Evolutionary conservation across 176 grass and related monocot species (phyloP).

Genomic region (Carex kokanica): DNA sequence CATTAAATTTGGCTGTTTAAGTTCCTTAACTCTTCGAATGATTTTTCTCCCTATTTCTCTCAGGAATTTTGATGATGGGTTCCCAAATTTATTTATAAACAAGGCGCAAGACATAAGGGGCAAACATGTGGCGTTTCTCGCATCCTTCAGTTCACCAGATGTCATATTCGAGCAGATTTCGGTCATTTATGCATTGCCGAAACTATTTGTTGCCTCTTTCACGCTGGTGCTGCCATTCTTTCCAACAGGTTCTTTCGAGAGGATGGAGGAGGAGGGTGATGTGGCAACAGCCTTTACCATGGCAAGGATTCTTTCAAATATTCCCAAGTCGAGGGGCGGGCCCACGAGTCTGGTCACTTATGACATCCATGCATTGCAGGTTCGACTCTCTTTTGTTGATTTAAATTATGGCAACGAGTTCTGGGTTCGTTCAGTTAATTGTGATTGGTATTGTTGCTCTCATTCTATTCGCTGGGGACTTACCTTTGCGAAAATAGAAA

Average conservation of each 20-base stretch:
- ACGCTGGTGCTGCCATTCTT: constrained; percentile 94
- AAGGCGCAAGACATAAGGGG: constrained; percentile 79
- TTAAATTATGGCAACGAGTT: neutral
- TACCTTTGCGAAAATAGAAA: neutral
- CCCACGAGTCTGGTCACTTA: constrained; percentile 91
- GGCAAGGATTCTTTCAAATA: constrained; percentile 77
- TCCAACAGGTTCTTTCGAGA: constrained; percentile 90
- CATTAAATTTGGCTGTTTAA: neutral
- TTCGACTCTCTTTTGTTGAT: constrained; percentile 23
- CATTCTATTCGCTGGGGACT: neutral
- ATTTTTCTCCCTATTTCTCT: neutral
- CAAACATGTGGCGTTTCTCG: constrained; percentile 95
- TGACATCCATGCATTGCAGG: constrained; percentile 95
- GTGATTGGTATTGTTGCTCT: neutral
- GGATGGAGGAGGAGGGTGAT: constrained; percentile 95
- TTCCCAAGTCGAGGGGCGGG: constrained; percentile 84
- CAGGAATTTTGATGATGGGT: constrained; percentile 89
- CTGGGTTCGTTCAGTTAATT: neutral
- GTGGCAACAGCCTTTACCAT: constrained; percentile 94
- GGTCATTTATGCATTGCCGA: constrained; percentile 84
- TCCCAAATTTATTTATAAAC: constrained; percentile 97
- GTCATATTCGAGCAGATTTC: constrained; percentile 95
- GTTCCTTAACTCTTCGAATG: neutral
- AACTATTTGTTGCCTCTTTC: constrained; percentile 87
- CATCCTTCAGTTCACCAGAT: constrained; percentile 81